These are phyloP conservation scores for Crotalaria pallida DNA, from an alignment of 306 rosid species.

Conservation along the genomic window DNA sequence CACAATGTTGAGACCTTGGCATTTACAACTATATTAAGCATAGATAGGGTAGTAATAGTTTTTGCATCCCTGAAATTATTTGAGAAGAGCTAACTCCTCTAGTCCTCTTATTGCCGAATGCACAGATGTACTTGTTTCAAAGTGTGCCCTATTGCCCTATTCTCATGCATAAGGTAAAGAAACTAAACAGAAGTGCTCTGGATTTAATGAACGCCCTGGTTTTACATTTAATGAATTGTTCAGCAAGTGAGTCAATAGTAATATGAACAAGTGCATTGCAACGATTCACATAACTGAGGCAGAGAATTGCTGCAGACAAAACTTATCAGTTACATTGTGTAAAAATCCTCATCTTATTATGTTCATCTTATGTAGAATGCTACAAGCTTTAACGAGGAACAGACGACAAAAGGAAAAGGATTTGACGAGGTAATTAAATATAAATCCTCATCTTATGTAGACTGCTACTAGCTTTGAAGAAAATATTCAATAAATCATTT, in stretches of 20 bases:
- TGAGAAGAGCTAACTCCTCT: too few relatives aligned
- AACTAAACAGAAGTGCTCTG: background rate
- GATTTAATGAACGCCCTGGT: background rate
- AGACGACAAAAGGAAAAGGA: background rate
- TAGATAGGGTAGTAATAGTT: background rate
- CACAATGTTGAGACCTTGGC: background rate
- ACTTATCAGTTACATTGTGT: too few relatives aligned
- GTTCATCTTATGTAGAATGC: too few relatives aligned
- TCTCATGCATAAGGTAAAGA: background rate
- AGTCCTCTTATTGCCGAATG: background rate
- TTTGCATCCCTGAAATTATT: background rate
- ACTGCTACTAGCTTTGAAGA: too few relatives aligned
- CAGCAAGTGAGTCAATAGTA: background rate
- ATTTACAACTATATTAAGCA: background rate
- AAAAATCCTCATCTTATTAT: too few relatives aligned
- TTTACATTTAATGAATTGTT: background rate
- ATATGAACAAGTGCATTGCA: background rate
- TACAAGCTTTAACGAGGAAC: background rate
- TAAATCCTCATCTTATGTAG: too few relatives aligned
- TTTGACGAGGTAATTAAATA: background rate
- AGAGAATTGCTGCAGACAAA: too few relatives aligned
- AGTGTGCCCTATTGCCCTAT: too few relatives aligned
- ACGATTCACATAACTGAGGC: background rate
- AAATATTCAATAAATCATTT: too few relatives aligned
- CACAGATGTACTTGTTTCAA: background rate